These are phyloP conservation scores for Lachancea cidri DNA, from an alignment of 805 yeast genomes.

Conservation along the genomic window DNA sequence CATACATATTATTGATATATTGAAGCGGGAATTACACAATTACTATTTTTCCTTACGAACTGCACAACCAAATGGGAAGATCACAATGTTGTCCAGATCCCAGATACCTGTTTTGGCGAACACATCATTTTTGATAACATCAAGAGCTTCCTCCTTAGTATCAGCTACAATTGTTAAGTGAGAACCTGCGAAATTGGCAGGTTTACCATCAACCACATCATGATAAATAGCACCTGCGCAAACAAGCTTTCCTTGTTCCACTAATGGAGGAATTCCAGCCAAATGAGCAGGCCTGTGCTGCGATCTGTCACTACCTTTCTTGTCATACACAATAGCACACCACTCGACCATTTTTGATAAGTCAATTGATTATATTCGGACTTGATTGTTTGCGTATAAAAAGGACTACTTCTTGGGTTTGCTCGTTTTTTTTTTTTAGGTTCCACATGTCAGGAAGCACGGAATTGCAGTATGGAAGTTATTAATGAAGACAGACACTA, in stretches of 20 bases:
- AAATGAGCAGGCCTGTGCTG: conserved; percentile 49
- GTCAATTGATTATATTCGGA: neutral
- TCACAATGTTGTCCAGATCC: conserved; percentile 61
- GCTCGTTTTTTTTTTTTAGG: no score
- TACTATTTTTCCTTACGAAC: conserved; percentile 37
- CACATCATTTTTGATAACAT: conserved; percentile 56
- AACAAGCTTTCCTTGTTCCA: conserved; percentile 41
- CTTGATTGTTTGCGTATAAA: no score
- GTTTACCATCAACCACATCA: conserved; percentile 38
- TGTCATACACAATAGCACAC: conserved; percentile 65
- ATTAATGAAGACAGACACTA: neutral
- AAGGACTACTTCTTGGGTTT: conserved; percentile 1
- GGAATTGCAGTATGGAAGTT: no score
- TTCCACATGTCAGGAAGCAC: no score
- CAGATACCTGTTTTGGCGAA: conserved; percentile 65
- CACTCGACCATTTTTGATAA: conserved; percentile 45
- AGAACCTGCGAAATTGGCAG: conserved; percentile 61
- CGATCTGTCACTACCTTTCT: conserved; percentile 56
- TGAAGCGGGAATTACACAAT: no score
- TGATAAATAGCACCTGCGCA: conserved; percentile 50
- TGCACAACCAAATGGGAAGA: conserved; percentile 50
- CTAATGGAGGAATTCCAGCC: conserved; percentile 40
- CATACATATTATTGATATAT: no score
- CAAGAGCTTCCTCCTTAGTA: conserved; percentile 58
- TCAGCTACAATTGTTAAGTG: conserved; percentile 59